Evolutionary conservation across 1,284 basidiomycete genomes (phyloP).

Genomic region (Xerocomus nothofagi): DNA sequence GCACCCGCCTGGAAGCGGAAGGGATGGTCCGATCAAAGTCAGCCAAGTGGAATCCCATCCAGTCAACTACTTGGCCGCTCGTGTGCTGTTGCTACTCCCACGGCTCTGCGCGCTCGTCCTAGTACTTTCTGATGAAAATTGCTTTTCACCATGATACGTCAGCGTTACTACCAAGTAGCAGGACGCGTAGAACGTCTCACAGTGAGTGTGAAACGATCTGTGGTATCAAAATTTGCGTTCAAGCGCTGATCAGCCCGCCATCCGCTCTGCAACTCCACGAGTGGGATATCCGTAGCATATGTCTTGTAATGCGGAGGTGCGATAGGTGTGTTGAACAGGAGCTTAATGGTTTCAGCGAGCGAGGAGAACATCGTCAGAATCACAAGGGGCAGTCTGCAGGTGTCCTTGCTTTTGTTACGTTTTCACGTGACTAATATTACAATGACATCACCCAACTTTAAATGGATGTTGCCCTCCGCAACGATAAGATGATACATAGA

Average conservation of each 20-base stretch:
- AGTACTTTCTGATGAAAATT: conserved; percentile 2
- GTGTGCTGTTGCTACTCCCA: conserved; percentile 8
- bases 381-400: neutral
- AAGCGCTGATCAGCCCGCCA: neutral
- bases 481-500: too few relatives aligned
- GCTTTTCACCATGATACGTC: conserved; percentile 8
- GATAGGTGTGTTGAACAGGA: conserved; percentile 30
- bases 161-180: neutral
- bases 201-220: conserved; percentile 6
- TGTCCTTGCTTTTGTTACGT: neutral
- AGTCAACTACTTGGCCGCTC: neutral
- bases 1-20: neutral
- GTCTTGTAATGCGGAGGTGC: neutral
- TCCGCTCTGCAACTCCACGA: conserved; percentile 13
- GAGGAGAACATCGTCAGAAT: conserved; percentile 16
- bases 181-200: conserved; percentile 16
- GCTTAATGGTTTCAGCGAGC: conserved; percentile 14
- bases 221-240: neutral
- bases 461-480: too few relatives aligned
- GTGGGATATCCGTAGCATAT: conserved; percentile 9
- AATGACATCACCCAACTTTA: conserved; percentile 14
- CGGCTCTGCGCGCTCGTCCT: conserved; percentile 15
- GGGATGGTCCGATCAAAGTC: neutral
- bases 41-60: neutral
- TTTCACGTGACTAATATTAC: conserved; percentile 13